phyloP scores from a whole-genome alignment of 345 rosid genomes.

The Boechera divaricarpa region DNA sequence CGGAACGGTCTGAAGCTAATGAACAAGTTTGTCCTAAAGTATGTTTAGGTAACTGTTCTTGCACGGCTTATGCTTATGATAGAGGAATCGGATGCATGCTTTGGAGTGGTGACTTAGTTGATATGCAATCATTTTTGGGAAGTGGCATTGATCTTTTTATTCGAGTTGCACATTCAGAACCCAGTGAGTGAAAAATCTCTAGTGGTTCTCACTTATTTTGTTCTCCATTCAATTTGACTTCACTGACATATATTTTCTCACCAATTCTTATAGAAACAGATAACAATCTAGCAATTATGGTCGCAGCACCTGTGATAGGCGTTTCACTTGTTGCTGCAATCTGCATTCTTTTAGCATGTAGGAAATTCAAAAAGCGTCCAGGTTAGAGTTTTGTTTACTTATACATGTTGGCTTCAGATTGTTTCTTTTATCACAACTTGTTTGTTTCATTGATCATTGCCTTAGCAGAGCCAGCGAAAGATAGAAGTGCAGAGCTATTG shows the following conservation, averaged over 20 bases:
- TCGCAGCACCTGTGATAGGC: slow-evolving; percentile 20
- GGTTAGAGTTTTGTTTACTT: slow-evolving; percentile 29
- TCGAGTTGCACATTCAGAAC: slow-evolving; percentile 53
- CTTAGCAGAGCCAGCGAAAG: slow-evolving; percentile 22
- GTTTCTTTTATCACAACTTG: background rate
- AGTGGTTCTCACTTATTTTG: background rate
- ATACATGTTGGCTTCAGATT: background rate
- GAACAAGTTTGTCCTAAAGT: slow-evolving; percentile 43
- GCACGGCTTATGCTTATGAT: slow-evolving; percentile 56
- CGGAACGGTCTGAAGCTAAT: slow-evolving; percentile 22
- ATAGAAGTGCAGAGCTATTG: slow-evolving; percentile 38
- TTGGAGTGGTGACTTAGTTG: slow-evolving; percentile 54
- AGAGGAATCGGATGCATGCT: slow-evolving; percentile 52
- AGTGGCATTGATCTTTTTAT: slow-evolving; percentile 52
- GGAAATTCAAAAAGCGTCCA: slow-evolving; percentile 28
- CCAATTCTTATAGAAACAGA: slow-evolving; percentile 28
- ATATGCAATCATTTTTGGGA: slow-evolving; percentile 42
- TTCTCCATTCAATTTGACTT: background rate
- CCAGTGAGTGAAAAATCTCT: slow-evolving; percentile 39
- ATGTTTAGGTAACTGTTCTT: slow-evolving; percentile 61
- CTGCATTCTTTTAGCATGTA: slow-evolving; percentile 36
- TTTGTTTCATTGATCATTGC: background rate
- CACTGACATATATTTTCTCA: slow-evolving; percentile 1
- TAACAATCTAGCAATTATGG: slow-evolving; percentile 17
- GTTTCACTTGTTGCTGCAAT: slow-evolving; percentile 4